These are phyloP conservation scores for Kodamaea kaohsiungensis DNA, from an alignment of 805 yeast species.

Conservation along the genomic window DNA sequence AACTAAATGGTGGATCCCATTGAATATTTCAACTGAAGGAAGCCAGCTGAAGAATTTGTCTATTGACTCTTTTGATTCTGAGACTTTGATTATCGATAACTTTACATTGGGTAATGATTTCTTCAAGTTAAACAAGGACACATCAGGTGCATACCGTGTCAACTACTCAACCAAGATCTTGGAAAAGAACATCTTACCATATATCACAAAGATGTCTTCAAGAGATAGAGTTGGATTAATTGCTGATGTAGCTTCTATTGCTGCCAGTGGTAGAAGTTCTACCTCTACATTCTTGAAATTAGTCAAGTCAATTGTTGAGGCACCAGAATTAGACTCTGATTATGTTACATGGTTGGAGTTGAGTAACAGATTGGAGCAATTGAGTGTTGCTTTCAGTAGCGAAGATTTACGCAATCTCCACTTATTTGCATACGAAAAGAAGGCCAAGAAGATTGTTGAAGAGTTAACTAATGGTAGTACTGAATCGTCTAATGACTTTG, in stretches of 20 bases:
- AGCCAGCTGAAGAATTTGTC: constrained; percentile 2
- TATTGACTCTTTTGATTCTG: constrained; percentile 26
- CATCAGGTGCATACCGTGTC: constrained; percentile 56
- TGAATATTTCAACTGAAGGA: constrained; percentile 33
- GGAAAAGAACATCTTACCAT: constrained; percentile 39
- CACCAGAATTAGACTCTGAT: constrained; percentile 31
- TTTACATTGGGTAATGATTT: constrained; percentile 25
- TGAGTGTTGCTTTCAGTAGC: constrained; percentile 33
- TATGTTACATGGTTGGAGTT: constrained; percentile 59
- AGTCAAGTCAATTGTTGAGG: constrained; percentile 27
- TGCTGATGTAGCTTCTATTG: constrained; percentile 52
- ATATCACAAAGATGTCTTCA: constrained; percentile 39
- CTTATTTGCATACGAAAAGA: constrained; percentile 29
- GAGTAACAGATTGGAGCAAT: constrained; percentile 36
- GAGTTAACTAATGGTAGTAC: constrained; percentile 18
- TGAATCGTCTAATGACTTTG: constrained; percentile 25
- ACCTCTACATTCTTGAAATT: constrained; percentile 49
- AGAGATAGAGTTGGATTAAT: constrained; percentile 55
- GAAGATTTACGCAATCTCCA: constrained; percentile 32
- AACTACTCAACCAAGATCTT: constrained; percentile 48
- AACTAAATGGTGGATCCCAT: constrained; percentile 61
- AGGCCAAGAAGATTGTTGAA: constrained; percentile 26
- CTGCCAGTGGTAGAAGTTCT: constrained; percentile 45
- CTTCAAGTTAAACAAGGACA: constrained; percentile 51
- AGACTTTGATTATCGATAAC: constrained; percentile 21